Evolutionary conservation across 768 basidiomycete genomes (phyloP).

Genomic region (Amanita rubescens): DNA sequence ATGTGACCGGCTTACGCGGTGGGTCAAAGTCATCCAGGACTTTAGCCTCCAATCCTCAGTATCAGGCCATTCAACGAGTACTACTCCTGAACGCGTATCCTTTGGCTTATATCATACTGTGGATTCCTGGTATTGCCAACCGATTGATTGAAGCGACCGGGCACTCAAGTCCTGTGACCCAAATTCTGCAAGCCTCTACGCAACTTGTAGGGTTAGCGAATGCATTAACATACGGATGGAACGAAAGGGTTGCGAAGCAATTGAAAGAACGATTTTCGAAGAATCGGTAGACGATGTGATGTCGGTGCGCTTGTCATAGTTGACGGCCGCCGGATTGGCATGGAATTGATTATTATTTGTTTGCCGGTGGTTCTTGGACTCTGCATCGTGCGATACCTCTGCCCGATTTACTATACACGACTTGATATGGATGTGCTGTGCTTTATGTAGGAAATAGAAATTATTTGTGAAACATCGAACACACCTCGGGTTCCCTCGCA

Average conservation of each 20-base stretch:
- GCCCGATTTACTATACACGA: too few relatives aligned
- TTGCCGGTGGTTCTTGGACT: too few relatives aligned
- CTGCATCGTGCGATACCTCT: too few relatives aligned
- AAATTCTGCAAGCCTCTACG: slow-evolving; percentile 5
- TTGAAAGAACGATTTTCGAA: neutral
- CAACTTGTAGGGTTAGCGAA: slow-evolving; percentile 5
- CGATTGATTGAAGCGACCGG: slow-evolving; percentile 3
- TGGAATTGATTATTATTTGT: too few relatives aligned
- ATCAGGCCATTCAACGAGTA: slow-evolving; percentile 2
- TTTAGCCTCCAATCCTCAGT: neutral
- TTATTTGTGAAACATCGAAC: too few relatives aligned
- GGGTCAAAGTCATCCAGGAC: neutral
- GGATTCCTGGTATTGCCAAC: slow-evolving; percentile 5
- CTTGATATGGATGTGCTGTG: too few relatives aligned
- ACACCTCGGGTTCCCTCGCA: too few relatives aligned
- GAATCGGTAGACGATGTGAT: too few relatives aligned
- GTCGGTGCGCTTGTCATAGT: too few relatives aligned
- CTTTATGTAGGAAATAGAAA: too few relatives aligned
- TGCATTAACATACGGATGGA: slow-evolving; percentile 7
- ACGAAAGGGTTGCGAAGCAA: slow-evolving; percentile 1
- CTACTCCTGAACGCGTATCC: slow-evolving; percentile 7
- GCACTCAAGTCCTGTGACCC: neutral
- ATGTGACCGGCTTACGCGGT: neutral
- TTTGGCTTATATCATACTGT: slow-evolving; percentile 4
- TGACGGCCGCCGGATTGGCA: too few relatives aligned